Base-by-base conservation (phyloP, 1,139 yeast species). In the Saccharomyces hybrid region DNA sequence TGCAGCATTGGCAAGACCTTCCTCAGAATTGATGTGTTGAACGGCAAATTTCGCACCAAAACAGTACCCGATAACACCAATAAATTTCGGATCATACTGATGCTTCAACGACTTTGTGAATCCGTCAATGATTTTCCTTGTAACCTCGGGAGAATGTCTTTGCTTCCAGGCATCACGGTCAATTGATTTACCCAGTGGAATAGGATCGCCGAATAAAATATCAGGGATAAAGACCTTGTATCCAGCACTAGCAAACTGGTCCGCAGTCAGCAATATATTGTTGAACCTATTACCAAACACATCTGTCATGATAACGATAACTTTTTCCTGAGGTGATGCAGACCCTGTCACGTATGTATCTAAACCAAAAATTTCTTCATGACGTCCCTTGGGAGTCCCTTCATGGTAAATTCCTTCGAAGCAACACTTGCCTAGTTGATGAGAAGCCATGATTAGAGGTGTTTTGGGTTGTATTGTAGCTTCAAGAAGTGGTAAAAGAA, bases 41-140 rank as follows among this genome's bases (percentile, higher is more conserved):
- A 85, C 66, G 30, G 78, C 82, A 60, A 74, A 83, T 69, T 83
- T 85, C 52, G 90, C 96, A 64, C 97, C 97, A 63, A 77, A 89
- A 73, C 97, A 90, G 76, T 88, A 84, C 20, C 97, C 97, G 54
- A 86, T 73, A 20, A 82, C 81, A 52, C 78, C 83, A 28, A 85
- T 58, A 61, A 77, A 82, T 54, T 77, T 72, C 9, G 88, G 85
- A 4, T 73, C 68, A 53, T 71, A 68, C 54, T 78, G 80, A 34
- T 66, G 62, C 57, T 74, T 77, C 57, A 84, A 69, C 2, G 67
- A 64, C 1, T 63, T 60, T 58, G 86, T 65, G 62, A 77, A 85
- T 5, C 68, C 70, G 50, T 77, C 76, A 30, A 76, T 73, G 32
- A 78, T 63, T 8, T 73, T 72, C 23, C 67, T 60, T 11, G 84